These are phyloP conservation scores for Trypanosoma platydactyli DNA, from an alignment of 208 protist genomes.

Conservation along the genomic window DNA sequence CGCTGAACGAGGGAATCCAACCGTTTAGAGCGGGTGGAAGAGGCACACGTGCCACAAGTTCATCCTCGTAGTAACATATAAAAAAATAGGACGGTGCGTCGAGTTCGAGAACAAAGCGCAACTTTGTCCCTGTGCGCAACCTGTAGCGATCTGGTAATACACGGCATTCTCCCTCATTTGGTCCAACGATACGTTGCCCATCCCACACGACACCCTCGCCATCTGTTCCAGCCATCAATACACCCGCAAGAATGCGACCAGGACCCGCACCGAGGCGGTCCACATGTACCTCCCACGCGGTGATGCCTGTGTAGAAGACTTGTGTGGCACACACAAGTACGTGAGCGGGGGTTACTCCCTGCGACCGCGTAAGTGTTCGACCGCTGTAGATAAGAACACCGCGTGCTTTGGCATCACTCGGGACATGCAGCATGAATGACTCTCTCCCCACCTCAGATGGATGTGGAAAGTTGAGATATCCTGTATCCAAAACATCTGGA, in stretches of 20 bases:
- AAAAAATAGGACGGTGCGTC: conserved; percentile 31
- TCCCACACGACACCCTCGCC: conserved; percentile 43
- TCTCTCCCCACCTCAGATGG: conserved; percentile 19
- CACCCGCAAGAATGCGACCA: conserved; percentile 32
- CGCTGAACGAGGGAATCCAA: conserved; percentile 36
- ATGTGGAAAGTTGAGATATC: conserved; percentile 31
- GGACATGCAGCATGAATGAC: conserved; percentile 25
- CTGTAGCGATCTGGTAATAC: conserved; percentile 15
- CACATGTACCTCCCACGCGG: conserved; percentile 31
- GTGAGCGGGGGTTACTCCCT: conserved; percentile 16
- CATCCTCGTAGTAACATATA: conserved; percentile 29
- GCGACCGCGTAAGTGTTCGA: conserved; percentile 28
- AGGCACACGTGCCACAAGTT: conserved; percentile 25
- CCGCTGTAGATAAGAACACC: conserved; percentile 34
- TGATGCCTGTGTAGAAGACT: conserved; percentile 26
- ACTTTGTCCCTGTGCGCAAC: conserved; percentile 18
- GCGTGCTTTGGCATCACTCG: conserved; percentile 20
- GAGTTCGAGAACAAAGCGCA: conserved; percentile 31
- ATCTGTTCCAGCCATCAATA: conserved; percentile 26
- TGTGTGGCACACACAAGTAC: conserved; percentile 27
- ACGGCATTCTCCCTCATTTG: conserved; percentile 28
- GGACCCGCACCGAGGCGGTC: conserved; percentile 27
- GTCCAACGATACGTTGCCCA: conserved; percentile 35
- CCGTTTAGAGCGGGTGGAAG: conserved; percentile 20
- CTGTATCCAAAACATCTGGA: conserved; percentile 29